Evolutionary conservation across 2,329 filamentous ascomycete species (phyloP), one percentile per base, ranked within the genome.

Genomic region (Basipetospora chlamydospora): DNA sequence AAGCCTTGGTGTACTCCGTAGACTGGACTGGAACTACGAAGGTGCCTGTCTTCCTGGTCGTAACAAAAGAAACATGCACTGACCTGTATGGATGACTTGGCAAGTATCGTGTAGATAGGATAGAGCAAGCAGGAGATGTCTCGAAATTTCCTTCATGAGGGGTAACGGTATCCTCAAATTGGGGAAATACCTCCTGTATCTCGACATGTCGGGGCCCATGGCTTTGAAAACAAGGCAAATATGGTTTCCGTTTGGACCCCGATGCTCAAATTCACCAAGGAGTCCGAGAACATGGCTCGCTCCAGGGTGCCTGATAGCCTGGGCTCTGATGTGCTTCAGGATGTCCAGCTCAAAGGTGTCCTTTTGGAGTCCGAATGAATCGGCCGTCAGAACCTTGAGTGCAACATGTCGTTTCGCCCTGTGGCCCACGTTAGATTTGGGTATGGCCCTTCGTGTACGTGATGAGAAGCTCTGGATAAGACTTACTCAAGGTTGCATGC

Each of bases 191-290:
- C 37, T 31, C n/a, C 42, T 38, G 26, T 38, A 46, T 5, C 39
- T 35, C 4, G 40, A 37, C 37, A 52, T 34, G 32, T 46, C 44
- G 6, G 46, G 47, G 1, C 50, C 53, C 49, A 52, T 52, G n/a
- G 50, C 44, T 28, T 53, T 44, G 13, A 49, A 49, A 10, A 54
- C 47, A 2, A 52, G 43, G 28, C 50, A 55, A 12, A 47, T 37
- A 37, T 55, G 53, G 3, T 33, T 42, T 5, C 53, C 50, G 28
- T 55, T 47, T 2, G 52, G 53, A 1, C 52, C 49, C 2, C 17
- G 12, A 25, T 53, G 49, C 9, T 47, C 34, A 29, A 55, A 54
- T 1, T 47, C 31, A 25, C 48, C 46, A 7, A 50, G 15, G 1
- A 51, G 37, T 13, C 38, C 30, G 3, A 47, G 42, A 15, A 52